Percentiles rank a stretch among this genome's conserved stretches.
Evolutionary conservation across 2,329 filamentous ascomycete species (phyloP).

Genomic region (Colletotrichum karsti): DNA sequence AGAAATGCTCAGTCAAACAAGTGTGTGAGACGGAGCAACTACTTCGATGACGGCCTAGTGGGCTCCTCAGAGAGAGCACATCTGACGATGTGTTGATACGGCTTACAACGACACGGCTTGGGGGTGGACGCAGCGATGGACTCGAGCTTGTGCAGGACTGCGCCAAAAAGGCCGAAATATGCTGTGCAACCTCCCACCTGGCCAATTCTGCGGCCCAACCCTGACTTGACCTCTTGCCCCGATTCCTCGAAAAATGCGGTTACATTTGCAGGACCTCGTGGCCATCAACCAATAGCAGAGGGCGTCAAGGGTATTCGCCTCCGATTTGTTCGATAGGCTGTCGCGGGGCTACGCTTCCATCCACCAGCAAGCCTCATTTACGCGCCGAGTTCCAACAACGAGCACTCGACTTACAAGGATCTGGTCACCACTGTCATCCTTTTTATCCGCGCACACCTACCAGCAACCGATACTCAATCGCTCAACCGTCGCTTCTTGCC

Average conservation of each 20-base stretch:
- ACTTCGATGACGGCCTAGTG: background rate
- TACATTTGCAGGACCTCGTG: constrained; percentile 18
- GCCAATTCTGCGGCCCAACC: constrained; percentile 30
- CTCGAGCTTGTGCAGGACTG: constrained; percentile 1
- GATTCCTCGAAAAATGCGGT: constrained; percentile 21
- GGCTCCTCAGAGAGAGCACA: background rate
- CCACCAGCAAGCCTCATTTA: constrained; percentile 61
- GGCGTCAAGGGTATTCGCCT: constrained; percentile 45
- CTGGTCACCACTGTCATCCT: constrained; percentile 30
- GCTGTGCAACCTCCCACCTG: constrained; percentile 25
- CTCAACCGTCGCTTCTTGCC: constrained; percentile 39
- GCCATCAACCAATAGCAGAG: constrained; percentile 50
- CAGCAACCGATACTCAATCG: background rate
- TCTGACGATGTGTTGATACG: constrained; percentile 10
- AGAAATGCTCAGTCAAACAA: constrained; percentile 38
- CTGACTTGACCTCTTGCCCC: constrained; percentile 27
- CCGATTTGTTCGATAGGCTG: constrained; percentile 55
- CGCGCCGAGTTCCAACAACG: constrained; percentile 51
- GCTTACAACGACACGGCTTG: constrained; percentile 11
- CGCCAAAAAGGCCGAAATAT: constrained; percentile 26
- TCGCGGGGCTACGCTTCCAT: constrained; percentile 48
- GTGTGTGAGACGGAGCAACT: constrained; percentile 38
- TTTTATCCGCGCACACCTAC: constrained; percentile 25
- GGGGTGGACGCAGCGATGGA: constrained; percentile 16
- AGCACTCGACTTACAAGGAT: constrained; percentile 47